phyloP scores from a whole-genome alignment of 805 yeast species.

The Cyberlindnera amylophila region DNA sequence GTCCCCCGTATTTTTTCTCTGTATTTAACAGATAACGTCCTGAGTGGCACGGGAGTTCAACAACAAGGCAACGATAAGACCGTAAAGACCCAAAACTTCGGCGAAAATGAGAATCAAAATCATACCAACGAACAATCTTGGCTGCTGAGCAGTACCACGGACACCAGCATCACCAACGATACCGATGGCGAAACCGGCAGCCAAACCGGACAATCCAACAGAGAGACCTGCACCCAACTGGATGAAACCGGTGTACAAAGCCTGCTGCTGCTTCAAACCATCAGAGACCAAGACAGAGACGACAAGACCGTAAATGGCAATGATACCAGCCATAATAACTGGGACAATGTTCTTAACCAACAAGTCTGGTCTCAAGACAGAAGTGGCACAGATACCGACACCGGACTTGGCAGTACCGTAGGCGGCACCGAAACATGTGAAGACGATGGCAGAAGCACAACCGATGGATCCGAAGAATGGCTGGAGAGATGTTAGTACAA shows the following conservation, averaged over 20 bases:
- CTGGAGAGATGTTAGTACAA: conserved; percentile 9
- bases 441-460: conserved; percentile 98
- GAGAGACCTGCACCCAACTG: conserved; percentile 98
- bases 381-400: conserved; percentile 98
- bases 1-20: too few species aligned
- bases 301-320: conserved; percentile 96
- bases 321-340: conserved; percentile 99
- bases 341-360: conserved; percentile 92
- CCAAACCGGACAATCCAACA: conserved; percentile 94
- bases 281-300: conserved; percentile 93
- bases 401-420: conserved; percentile 99
- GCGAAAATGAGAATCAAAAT: conserved; percentile 97
- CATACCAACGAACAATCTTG: conserved; percentile 98
- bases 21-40: conserved; percentile 71
- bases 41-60: conserved; percentile 97
- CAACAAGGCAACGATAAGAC: conserved; percentile 95
- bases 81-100: conserved; percentile 97
- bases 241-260: conserved; percentile 94
- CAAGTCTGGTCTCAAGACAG: conserved; percentile 95
- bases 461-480: conserved; percentile 99
- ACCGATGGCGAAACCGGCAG: conserved; percentile 99
- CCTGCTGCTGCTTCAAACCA: conserved; percentile 83
- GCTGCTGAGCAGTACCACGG: conserved; percentile 97
- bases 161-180: conserved; percentile 99
- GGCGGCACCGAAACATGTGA: conserved; percentile 98